Evolutionary conservation across 202 grass and related monocot species (phyloP).

Genomic region (Cymbopogon flexuosus): DNA sequence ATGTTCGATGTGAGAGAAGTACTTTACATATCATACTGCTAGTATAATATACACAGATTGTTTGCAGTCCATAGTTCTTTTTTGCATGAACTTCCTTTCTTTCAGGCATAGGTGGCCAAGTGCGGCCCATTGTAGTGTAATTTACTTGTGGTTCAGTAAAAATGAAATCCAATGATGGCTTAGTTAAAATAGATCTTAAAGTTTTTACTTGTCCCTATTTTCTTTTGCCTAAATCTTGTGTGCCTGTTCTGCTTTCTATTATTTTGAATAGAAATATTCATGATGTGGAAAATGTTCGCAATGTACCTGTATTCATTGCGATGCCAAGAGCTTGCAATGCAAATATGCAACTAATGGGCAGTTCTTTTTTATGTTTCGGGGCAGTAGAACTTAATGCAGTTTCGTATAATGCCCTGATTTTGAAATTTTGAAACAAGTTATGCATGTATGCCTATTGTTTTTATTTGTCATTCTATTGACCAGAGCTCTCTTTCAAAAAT

Average conservation of each 20-base stretch:
- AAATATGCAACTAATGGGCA: not conserved
- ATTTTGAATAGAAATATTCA: slow-evolving; percentile 6
- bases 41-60: too few species aligned
- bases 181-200: not conserved
- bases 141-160: too few species aligned
- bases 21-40: too few species aligned
- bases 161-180: not conserved
- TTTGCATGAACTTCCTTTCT: too few species aligned
- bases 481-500: slow-evolving; percentile 10
- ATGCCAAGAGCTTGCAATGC: not conserved
- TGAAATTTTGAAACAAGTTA: not conserved
- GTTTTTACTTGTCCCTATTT: not conserved
- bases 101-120: too few species aligned
- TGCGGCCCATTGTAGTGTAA: too few species aligned
- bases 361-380: not conserved
- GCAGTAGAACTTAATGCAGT: not conserved
- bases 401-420: not conserved
- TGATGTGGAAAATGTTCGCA: not conserved
- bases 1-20: too few species aligned
- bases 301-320: not conserved
- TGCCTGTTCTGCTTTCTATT: slow-evolving; percentile 8
- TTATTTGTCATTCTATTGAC: not conserved
- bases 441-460: slow-evolving; percentile 14
- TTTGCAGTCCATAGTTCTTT: too few species aligned
- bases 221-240: slow-evolving; percentile 12